Conservation (phyloP, 2,329 filamentous ascomycete species). For the Magnaporthales sp. region DNA sequence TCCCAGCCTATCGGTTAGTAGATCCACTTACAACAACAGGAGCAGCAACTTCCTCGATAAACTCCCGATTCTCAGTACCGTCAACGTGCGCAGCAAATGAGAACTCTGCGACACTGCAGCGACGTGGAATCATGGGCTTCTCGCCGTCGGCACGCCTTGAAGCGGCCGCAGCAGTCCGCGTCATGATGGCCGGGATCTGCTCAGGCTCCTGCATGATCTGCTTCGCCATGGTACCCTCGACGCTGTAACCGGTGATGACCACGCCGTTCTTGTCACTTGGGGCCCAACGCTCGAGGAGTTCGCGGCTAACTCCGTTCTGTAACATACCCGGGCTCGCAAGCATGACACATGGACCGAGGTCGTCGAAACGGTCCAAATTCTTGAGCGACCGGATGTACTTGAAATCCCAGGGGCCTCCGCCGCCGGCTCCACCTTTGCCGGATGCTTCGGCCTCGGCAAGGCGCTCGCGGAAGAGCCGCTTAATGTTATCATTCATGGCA, state of each 20-base stretch:
- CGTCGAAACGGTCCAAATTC: constrained; percentile 90
- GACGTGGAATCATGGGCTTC: constrained; percentile 81
- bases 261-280: constrained; percentile 97
- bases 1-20: background rate
- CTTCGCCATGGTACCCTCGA: constrained; percentile 97
- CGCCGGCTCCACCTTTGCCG: constrained; percentile 52
- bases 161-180: constrained; percentile 55
- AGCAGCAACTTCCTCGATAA: constrained; percentile 88
- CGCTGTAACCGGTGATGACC: constrained; percentile 95
- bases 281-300: constrained; percentile 90
- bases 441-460: constrained; percentile 84
- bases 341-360: constrained; percentile 94
- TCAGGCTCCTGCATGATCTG: constrained; percentile 92
- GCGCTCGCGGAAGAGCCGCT: constrained; percentile 82
- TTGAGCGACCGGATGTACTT: constrained; percentile 88
- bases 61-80: constrained; percentile 89
- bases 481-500: constrained; percentile 99
- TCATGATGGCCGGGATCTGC: constrained; percentile 91
- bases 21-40: constrained; percentile 72
- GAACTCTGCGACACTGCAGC: constrained; percentile 89
- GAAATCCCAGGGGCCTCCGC: constrained; percentile 92
- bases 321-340: constrained; percentile 97
- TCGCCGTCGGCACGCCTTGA: constrained; percentile 61
- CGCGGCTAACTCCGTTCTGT: constrained; percentile 88
- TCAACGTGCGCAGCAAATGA: constrained; percentile 97